Base-by-base conservation (phyloP, 2,329 filamentous ascomycete genomes). In the Sclerotinia subarctica region DNA sequence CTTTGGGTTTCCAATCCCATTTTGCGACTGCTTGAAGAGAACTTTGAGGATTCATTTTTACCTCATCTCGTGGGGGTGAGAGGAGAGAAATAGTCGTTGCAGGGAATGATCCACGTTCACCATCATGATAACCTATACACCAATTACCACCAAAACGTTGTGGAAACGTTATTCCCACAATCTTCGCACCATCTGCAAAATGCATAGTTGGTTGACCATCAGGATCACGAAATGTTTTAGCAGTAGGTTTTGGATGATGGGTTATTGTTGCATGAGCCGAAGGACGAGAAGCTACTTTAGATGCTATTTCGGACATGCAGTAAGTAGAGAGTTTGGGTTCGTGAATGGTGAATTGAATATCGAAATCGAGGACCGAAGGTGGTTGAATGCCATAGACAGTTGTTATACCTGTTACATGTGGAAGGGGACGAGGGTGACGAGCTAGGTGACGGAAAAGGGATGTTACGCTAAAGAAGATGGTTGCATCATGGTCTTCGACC, bases 61-160 rank as follows among this genome's bases (percentile, higher is more conserved):
- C 65, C 26, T 76, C 73, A 46, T 75, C 73, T 47, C 69, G 72
- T 2, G 29, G 56, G 13, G 76, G 76, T 17, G 70, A 65, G 3
- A 76, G 69, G 2, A 77, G 68, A 29, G 66, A 58, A 51, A 77
- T 68, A 3, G 69, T 62, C 10, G 68, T 69, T 8, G 72, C 71
- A 15, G 74, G 76, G 46, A 77, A 77, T n/a, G 68, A 69, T 2
- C 74, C 76, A 21, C 72, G 64, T 35, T 70, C 69, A 3, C 76
- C 76, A 63, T 77, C 75, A 58, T 77, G 76, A 60, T 76, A 77
- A 1, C 76, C 76, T 11, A 70, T 70, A 59, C 74, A 76, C 75
- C 75, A 77, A 35, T 67, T 60, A 2, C 76, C 76, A 6, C 60
- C 56, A 53, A 75, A 77, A 11, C 69, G 66, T 11, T 73, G 69